These are phyloP conservation scores for Primulina huaijiensis DNA, from an alignment of 257 asterid species.

Conservation along the genomic window DNA sequence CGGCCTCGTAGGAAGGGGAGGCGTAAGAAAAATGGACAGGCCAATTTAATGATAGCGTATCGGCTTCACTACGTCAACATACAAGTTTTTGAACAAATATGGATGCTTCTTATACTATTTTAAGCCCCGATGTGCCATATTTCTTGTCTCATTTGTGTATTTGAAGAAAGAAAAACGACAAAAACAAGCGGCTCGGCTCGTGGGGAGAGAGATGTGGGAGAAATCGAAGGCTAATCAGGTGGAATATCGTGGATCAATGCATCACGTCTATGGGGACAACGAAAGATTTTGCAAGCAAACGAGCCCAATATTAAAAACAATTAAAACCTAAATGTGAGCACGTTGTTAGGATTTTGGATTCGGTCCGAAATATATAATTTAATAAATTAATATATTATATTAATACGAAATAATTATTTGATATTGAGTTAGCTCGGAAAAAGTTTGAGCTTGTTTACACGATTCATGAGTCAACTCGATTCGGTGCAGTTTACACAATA, in stretches of 20 bases:
- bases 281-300: background rate
- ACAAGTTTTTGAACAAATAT: background rate
- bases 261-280: background rate
- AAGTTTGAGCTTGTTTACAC: too few species aligned
- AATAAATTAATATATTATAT: too few species aligned
- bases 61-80: constrained; percentile 41
- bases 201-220: background rate
- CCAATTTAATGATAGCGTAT: constrained; percentile 37
- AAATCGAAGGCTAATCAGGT: background rate
- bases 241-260: background rate
- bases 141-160: background rate
- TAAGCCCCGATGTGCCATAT: background rate
- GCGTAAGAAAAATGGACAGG: constrained; percentile 17
- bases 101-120: background rate
- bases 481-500: too few species aligned
- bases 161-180: background rate
- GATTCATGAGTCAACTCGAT: too few species aligned
- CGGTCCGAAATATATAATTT: too few species aligned
- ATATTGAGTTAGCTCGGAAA: too few species aligned
- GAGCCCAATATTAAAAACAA: too few species aligned
- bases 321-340: too few species aligned
- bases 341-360: too few species aligned
- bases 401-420: too few species aligned
- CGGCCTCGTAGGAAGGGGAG: constrained; percentile 11
- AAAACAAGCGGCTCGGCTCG: background rate